Evolutionary conservation across 2,329 filamentous ascomycete genomes (phyloP).

Genomic region (Colletotrichum lini): DNA sequence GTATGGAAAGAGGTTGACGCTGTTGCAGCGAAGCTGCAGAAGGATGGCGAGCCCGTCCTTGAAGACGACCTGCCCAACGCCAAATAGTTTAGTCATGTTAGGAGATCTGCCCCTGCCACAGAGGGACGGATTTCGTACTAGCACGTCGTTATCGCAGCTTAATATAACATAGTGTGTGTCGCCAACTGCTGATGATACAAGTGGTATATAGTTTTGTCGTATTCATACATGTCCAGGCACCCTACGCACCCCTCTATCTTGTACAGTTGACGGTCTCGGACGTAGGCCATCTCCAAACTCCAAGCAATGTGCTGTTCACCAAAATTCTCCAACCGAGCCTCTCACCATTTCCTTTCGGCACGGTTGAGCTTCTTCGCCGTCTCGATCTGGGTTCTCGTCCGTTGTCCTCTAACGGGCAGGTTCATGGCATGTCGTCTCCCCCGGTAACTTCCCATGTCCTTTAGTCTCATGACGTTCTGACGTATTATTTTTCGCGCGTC

Average conservation of each 20-base stretch:
- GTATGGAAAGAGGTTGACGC: slow-evolving; percentile 87
- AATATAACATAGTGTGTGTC: not conserved
- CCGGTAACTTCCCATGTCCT: slow-evolving; percentile 91
- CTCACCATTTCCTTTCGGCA: slow-evolving; percentile 63
- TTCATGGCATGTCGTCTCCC: slow-evolving; percentile 94
- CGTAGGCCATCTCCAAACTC: slow-evolving; percentile 2
- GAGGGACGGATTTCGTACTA: not conserved
- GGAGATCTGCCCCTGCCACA: not conserved
- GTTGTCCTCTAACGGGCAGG: slow-evolving; percentile 91
- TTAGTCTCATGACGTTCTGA: slow-evolving; percentile 88
- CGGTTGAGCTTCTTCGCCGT: slow-evolving; percentile 75
- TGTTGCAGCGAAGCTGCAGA: slow-evolving; percentile 77
- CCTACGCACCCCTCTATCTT: slow-evolving; percentile 42
- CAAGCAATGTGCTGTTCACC: slow-evolving; percentile 1
- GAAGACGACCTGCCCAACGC: slow-evolving; percentile 66
- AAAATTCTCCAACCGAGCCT: not conserved
- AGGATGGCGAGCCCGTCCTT: slow-evolving; percentile 64
- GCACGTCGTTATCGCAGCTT: not conserved
- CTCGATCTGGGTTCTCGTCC: slow-evolving; percentile 81
- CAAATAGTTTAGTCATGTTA: not conserved
- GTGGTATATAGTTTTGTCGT: slow-evolving; percentile 39
- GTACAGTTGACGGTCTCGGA: slow-evolving; percentile 44
- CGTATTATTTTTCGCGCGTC: slow-evolving; percentile 83
- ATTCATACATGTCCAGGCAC: slow-evolving; percentile 39
- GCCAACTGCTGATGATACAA: slow-evolving; percentile 13